Evolutionary conservation across 108 stramenopile species (phyloP).

Genomic region (Nannochloropsis salina): DNA sequence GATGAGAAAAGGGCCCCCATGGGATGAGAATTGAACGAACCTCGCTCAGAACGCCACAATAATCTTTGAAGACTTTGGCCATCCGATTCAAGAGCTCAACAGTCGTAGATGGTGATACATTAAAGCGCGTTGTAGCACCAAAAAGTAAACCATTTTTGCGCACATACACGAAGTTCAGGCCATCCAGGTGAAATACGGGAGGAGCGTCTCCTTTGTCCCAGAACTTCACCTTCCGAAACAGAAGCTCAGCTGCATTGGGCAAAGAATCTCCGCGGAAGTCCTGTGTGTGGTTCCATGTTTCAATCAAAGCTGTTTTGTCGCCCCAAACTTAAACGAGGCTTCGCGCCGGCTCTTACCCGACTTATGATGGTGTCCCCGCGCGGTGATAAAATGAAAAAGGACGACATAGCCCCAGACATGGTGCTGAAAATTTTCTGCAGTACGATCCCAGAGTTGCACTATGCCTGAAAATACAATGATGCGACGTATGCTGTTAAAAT

Average conservation of each 20-base stretch:
- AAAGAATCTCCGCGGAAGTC: conserved; percentile 30
- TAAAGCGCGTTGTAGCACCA: conserved; percentile 84
- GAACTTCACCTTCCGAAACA: conserved; percentile 69
- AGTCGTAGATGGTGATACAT: conserved; percentile 59
- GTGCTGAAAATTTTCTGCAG: background rate
- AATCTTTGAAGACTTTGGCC: conserved; percentile 98
- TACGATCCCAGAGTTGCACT: too few species aligned
- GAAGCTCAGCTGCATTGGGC: conserved; percentile 26
- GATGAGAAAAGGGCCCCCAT: background rate
- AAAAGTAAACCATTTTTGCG: conserved; percentile 92
- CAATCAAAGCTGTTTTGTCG: background rate
- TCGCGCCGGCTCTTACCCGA: conserved; percentile 62
- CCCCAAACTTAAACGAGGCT: background rate
- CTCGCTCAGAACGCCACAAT: conserved; percentile 88
- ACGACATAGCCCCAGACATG: conserved; percentile 48
- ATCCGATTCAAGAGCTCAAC: conserved; percentile 86
- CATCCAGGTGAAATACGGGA: conserved; percentile 60
- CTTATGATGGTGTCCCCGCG: conserved; percentile 98
- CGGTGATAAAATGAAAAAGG: conserved; percentile 95
- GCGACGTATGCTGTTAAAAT: too few species aligned
- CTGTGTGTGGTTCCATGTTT: background rate
- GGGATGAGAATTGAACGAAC: background rate
- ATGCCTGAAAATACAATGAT: too few species aligned
- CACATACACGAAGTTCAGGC: conserved; percentile 86
- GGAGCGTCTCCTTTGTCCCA: conserved; percentile 71